phyloP scores from a whole-genome alignment of 805 yeast genomes.

The Metschnikowia picachoensis region DNA sequence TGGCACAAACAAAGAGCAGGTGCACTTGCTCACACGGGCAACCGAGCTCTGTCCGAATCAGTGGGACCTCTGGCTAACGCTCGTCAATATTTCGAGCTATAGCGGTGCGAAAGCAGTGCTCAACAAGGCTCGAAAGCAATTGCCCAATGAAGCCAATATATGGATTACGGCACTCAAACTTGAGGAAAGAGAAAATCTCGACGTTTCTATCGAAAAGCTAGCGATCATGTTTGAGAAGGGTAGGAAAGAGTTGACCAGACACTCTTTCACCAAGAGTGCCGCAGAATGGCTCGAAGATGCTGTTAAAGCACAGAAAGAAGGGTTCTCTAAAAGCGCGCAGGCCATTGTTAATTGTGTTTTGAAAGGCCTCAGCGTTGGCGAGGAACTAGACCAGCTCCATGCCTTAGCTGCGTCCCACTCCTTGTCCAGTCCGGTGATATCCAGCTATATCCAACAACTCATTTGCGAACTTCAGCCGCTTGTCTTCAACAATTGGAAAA shows the following conservation, averaged over 20 bases:
- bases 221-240: constrained; percentile 49
- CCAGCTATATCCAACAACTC: constrained; percentile 46
- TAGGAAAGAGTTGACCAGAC: constrained; percentile 32
- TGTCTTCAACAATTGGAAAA: constrained; percentile 46
- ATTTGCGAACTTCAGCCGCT: constrained; percentile 47
- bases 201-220: constrained; percentile 43
- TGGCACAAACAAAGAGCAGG: constrained; percentile 43
- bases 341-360: constrained; percentile 49
- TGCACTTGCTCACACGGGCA: constrained; percentile 59
- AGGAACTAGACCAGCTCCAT: constrained; percentile 7
- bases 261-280: constrained; percentile 23
- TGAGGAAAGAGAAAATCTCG: constrained; percentile 52
- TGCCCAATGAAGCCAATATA: constrained; percentile 26
- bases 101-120: constrained; percentile 52
- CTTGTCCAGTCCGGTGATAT: constrained; percentile 25
- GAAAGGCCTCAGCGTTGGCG: constrained; percentile 22
- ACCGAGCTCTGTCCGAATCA: constrained; percentile 63
- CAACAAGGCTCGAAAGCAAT: constrained; percentile 55
- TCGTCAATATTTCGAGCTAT: constrained; percentile 45
- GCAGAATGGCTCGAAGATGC: constrained; percentile 59
- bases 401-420: constrained; percentile 13
- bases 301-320: constrained; percentile 45
- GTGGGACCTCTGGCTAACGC: constrained; percentile 61
- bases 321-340: constrained; percentile 44
- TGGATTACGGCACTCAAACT: constrained; percentile 71